These are phyloP conservation scores for Lachancea fermentati DNA, from an alignment of 805 yeast species.

Conservation along the genomic window DNA sequence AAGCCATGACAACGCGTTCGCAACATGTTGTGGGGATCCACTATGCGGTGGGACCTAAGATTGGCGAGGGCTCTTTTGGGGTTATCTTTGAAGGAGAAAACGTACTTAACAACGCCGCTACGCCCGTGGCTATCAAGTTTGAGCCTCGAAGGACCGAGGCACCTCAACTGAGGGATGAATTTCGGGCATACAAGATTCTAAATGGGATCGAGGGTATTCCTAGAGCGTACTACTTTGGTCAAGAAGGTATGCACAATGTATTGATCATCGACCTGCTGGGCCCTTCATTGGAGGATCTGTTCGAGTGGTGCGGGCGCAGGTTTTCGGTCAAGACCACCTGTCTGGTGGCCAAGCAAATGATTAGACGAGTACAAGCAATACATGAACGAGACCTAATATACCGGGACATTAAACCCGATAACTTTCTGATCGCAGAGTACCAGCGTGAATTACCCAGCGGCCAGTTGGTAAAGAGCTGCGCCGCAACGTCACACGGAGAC, in stretches of 20 bases:
- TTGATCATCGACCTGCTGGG: constrained; percentile 72
- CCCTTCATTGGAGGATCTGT: constrained; percentile 75
- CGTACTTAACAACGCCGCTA: constrained; percentile 40
- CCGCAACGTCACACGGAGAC: constrained; percentile 52
- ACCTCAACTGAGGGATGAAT: constrained; percentile 78
- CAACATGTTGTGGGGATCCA: constrained; percentile 48
- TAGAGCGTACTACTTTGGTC: constrained; percentile 80
- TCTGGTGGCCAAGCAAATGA: constrained; percentile 74
- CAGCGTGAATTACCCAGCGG: constrained; percentile 21
- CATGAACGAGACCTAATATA: constrained; percentile 74
- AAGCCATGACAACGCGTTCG: constrained; percentile 10
- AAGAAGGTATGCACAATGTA: constrained; percentile 76
- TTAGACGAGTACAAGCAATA: constrained; percentile 60
- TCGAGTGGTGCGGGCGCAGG: constrained; percentile 82
- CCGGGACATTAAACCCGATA: constrained; percentile 81
- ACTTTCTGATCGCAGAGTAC: constrained; percentile 50
- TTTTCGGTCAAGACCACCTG: constrained; percentile 69
- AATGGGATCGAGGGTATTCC: constrained; percentile 71
- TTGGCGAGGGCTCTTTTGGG: constrained; percentile 86
- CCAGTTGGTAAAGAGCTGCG: constrained; percentile 28
- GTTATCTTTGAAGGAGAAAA: constrained; percentile 79
- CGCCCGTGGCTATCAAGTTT: constrained; percentile 68
- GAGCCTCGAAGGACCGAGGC: constrained; percentile 79
- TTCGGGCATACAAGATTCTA: constrained; percentile 67
- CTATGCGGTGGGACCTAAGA: constrained; percentile 75